phyloP scores from a whole-genome alignment of 208 protist species.

The Trypanosomatidae sp. region DNA sequence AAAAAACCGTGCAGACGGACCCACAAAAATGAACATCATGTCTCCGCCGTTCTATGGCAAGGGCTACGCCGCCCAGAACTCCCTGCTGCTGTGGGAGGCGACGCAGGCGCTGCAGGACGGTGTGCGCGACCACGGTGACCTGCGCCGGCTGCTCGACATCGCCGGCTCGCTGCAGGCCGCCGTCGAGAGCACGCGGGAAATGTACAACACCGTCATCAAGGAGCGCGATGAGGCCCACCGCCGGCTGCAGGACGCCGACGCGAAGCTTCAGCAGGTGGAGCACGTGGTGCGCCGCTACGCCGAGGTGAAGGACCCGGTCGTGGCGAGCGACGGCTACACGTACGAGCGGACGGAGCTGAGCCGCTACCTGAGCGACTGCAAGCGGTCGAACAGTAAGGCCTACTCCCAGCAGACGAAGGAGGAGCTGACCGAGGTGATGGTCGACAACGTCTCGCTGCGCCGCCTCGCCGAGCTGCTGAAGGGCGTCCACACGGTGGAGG shows the following conservation, averaged over 20 bases:
- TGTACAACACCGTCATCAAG: conserved; percentile 70
- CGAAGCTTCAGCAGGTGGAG: conserved; percentile 62
- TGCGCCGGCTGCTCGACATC: conserved; percentile 45
- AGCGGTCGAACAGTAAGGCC: conserved; percentile 67
- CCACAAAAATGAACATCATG: conserved; percentile 30
- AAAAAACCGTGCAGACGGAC: no score
- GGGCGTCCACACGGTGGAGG: conserved; percentile 38
- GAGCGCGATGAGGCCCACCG: conserved; percentile 57
- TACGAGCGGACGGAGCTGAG: conserved; percentile 73
- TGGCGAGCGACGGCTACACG: conserved; percentile 89
- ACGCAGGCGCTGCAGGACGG: conserved; percentile 51
- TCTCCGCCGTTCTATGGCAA: conserved; percentile 26
- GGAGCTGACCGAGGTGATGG: conserved; percentile 76
- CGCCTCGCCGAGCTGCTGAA: conserved; percentile 72
- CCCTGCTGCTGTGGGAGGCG: conserved; percentile 54
- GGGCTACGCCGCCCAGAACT: conserved; percentile 18
- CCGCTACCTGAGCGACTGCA: conserved; percentile 77
- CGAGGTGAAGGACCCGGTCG: conserved; percentile 69
- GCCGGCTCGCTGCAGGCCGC: conserved; percentile 43
- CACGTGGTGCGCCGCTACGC: conserved; percentile 69
- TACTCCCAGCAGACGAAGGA: conserved; percentile 88
- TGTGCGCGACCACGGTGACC: conserved; percentile 32
- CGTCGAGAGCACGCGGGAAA: conserved; percentile 57
- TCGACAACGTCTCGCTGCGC: conserved; percentile 77
- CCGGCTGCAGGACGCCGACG: conserved; percentile 53